Evolutionary conservation across 2,329 filamentous ascomycete genomes (phyloP), one percentile per base, ranked within the genome.

Genomic region (Penicillium italicum): DNA sequence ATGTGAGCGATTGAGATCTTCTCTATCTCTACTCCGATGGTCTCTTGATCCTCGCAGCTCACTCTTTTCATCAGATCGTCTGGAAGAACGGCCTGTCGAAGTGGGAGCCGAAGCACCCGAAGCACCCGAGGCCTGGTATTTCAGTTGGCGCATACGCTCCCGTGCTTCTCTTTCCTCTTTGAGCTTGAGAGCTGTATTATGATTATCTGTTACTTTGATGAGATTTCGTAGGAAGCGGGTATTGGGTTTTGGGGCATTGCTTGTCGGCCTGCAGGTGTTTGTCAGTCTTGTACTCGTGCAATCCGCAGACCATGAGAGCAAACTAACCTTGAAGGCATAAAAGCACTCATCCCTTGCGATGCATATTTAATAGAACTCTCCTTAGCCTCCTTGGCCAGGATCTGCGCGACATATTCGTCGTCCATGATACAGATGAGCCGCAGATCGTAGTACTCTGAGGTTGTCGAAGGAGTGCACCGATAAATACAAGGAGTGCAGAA

Each of bases 221-320:
- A 97, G 89, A 66, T 94, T 88, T 55, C 86, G 86, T 40, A 99
- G 77, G 70, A 97, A 97, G 33, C 89, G 84, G 0, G 90, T 97
- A 67, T 99, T 97, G 3, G 93, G 92, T 70, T 93, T 97, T 0
- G 90, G 90, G 60, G 82, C 83, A 50, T 86, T 84, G 63, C 83
- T 82, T 43, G 82, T 75, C 55, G 86, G 83, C 67, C 84, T 91
- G 42, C 24, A 56, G 58, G 45, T 34, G 26, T 8, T 50, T 46
- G 38, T 61, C 4, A 59, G 58, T 40, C 18, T 40, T 18, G 11
- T 28, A 12, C 18, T 11, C 3, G 18, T 34, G 18, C 24, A 49
- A 20, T 22, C n/a, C 9, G 30, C 16, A 33, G 43, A 40, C 52
- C 7, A 44, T 20, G 8, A 26, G 4, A 10, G 16, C 4, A 37